These are phyloP conservation scores for Catharanthus roseus DNA, from an alignment of 257 asterid species.

Conservation along the genomic window DNA sequence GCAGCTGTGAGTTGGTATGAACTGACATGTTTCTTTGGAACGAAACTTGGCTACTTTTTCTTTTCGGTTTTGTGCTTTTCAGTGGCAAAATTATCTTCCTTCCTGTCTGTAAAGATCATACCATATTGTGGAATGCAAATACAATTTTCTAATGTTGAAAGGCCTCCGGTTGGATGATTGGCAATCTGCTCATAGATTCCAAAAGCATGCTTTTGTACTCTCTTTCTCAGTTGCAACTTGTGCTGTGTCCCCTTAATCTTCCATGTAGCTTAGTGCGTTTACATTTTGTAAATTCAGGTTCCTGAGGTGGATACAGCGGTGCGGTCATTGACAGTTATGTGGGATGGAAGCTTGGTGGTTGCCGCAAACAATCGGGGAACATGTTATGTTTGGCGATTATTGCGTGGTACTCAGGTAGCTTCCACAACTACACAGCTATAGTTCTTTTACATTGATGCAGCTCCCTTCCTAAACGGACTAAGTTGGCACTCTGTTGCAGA, in stretches of 20 bases:
- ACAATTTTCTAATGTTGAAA: background rate
- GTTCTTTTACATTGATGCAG: background rate
- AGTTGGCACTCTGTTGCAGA: slow-evolving; percentile 42
- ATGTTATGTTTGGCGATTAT: slow-evolving; percentile 90
- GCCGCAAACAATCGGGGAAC: slow-evolving; percentile 94
- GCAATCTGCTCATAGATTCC: background rate
- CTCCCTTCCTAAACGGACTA: slow-evolving; percentile 5
- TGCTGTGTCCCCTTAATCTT: no score
- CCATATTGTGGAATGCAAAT: background rate
- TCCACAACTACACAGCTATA: slow-evolving; percentile 10
- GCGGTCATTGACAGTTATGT: slow-evolving; percentile 88
- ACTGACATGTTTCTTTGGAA: background rate
- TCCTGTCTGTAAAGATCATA: background rate
- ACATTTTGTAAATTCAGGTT: slow-evolving; percentile 40
- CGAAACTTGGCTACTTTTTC: background rate
- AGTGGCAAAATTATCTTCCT: background rate
- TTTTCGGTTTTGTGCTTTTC: background rate
- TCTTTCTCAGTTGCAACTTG: no score
- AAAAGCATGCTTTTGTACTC: no score
- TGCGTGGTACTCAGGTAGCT: slow-evolving; percentile 77
- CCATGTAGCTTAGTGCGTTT: background rate
- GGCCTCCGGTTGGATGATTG: background rate
- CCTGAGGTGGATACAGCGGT: slow-evolving; percentile 98
- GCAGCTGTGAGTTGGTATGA: slow-evolving; percentile 95
- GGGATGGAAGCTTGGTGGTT: slow-evolving; percentile 97